phyloP scores from a whole-genome alignment of 257 asterid genomes.

The Prunella vulgaris region DNA sequence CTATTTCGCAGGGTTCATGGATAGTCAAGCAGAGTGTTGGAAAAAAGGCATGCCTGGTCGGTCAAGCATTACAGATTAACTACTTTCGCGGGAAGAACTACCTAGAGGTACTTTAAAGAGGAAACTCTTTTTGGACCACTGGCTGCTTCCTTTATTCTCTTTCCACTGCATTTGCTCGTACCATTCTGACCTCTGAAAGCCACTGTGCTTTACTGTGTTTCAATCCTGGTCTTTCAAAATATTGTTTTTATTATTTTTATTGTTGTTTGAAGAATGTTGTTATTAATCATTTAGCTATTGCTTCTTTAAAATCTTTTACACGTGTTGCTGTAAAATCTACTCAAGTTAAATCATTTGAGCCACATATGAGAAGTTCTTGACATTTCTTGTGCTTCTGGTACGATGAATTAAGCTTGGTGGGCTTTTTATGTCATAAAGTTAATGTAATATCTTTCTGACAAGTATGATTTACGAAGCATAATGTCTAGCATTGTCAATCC shows the following conservation, averaged over 20 bases:
- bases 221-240: neutral
- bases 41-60: conserved; percentile 83
- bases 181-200: too few relatives aligned
- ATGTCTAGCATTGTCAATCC: neutral
- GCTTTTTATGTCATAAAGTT: neutral
- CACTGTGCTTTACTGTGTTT: neutral
- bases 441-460: neutral
- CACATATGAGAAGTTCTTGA: neutral
- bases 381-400: neutral
- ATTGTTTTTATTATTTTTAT: neutral
- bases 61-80: conserved; percentile 79
- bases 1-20: conserved; percentile 77
- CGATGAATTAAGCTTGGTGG: neutral
- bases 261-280: neutral
- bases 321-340: neutral
- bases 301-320: neutral
- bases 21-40: conserved; percentile 97
- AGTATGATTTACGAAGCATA: neutral
- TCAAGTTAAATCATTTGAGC: neutral
- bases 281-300: neutral
- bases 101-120: conserved; percentile 55
- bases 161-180: neutral
- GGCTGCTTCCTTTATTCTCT: neutral
- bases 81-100: conserved; percentile 76
- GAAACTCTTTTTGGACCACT: too few relatives aligned